Conservation (phyloP, 192 early-diverging fungal genomes). For the Coemansia sp. region DNA sequence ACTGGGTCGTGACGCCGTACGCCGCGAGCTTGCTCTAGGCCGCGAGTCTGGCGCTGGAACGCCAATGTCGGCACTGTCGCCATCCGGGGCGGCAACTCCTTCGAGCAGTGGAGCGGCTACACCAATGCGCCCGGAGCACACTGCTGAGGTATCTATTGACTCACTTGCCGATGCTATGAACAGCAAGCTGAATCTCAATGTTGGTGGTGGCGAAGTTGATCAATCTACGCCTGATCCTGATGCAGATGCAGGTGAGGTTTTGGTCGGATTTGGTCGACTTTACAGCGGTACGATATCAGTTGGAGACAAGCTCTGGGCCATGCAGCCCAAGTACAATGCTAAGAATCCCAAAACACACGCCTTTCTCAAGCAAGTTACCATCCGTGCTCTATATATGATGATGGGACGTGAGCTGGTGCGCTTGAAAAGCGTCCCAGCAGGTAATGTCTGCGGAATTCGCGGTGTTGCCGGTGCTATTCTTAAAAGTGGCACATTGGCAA, state of each 20-base stretch:
- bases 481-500: conserved; percentile 90
- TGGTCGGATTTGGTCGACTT: conserved; percentile 92
- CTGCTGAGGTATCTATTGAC: conserved; percentile 13
- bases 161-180: conserved; percentile 29
- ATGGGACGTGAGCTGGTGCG: conserved; percentile 94
- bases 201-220: conserved; percentile 19
- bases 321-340: conserved; percentile 94
- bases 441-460: conserved; percentile 94
- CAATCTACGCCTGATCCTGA: conserved; percentile 30
- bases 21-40: conserved; percentile 42
- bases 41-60: conserved; percentile 32
- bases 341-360: conserved; percentile 46
- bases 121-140: conserved; percentile 10
- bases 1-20: conserved; percentile 57
- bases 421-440: conserved; percentile 84
- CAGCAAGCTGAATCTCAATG: conserved; percentile 23
- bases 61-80: conserved; percentile 16
- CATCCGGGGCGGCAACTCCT: conserved; percentile 15
- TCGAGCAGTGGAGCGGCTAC: conserved; percentile 32
- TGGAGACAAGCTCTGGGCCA: conserved; percentile 82
- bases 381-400: conserved; percentile 85
- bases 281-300: conserved; percentile 88
- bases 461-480: conserved; percentile 86
- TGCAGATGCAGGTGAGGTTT: conserved; percentile 56
- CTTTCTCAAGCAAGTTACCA: conserved; percentile 68